Percentiles rank a stretch among this genome's conserved stretches.
These are phyloP conservation scores for Stereocaulon alpinum DNA, from an alignment of 495 filamentous ascomycete genomes.

Conservation along the genomic window DNA sequence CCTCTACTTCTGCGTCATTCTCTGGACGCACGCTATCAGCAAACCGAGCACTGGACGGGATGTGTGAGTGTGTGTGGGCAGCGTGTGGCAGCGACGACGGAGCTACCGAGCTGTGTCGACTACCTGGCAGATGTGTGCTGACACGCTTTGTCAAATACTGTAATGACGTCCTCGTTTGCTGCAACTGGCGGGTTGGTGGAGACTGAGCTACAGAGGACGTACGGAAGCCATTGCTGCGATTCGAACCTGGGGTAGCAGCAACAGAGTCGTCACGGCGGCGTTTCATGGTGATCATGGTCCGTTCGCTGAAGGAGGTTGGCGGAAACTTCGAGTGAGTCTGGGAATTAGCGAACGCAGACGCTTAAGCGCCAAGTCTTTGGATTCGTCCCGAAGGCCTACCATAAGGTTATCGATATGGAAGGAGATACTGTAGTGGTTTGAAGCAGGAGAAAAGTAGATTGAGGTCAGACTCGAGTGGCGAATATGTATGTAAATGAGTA, in stretches of 20 bases:
- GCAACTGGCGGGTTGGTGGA: background rate
- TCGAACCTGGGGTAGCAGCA: slow-evolving; percentile 7
- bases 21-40: slow-evolving; percentile 4
- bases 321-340: background rate
- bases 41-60: slow-evolving; percentile 9
- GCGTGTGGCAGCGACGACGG: background rate
- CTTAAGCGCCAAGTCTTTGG: background rate
- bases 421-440: background rate
- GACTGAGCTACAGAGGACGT: slow-evolving; percentile 8
- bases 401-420: background rate
- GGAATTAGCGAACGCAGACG: background rate
- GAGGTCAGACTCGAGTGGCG: background rate
- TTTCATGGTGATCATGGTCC: slow-evolving; percentile 3
- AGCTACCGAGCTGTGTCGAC: background rate
- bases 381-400: too few species aligned
- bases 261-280: slow-evolving; percentile 2
- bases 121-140: slow-evolving; percentile 1
- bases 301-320: background rate
- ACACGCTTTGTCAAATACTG: slow-evolving; percentile 1
- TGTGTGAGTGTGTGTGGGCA: background rate
- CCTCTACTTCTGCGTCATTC: slow-evolving; percentile 23
- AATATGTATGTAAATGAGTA: background rate
- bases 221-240: slow-evolving; percentile 4
- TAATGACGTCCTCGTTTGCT: background rate
- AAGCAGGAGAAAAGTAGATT: background rate